These are phyloP conservation scores for Wickerhamomyces bisporus DNA, from an alignment of 805 yeast genomes.

Conservation along the genomic window DNA sequence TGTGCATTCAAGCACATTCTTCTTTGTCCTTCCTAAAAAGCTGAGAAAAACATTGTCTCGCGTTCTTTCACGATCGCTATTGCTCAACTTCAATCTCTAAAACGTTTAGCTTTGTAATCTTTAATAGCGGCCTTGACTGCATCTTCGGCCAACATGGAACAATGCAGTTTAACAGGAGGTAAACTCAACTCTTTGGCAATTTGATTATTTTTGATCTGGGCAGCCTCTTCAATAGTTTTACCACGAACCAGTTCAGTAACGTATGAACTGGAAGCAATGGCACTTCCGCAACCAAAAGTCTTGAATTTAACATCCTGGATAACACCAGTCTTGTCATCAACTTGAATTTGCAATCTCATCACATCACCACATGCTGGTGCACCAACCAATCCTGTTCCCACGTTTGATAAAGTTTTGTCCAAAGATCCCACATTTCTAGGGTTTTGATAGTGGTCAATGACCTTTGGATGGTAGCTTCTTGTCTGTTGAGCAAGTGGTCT, in stretches of 20 bases:
- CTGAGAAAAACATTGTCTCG: too few relatives aligned
- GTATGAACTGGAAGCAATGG: slow-evolving; percentile 92
- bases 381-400: slow-evolving; percentile 97
- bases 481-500: slow-evolving; percentile 22
- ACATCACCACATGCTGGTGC: slow-evolving; percentile 99
- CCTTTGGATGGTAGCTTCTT: slow-evolving; percentile 80
- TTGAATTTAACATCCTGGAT: slow-evolving; percentile 95
- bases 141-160: slow-evolving; percentile 98
- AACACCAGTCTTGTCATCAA: slow-evolving; percentile 82
- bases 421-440: slow-evolving; percentile 96
- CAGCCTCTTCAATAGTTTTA: slow-evolving; percentile 89
- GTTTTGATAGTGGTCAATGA: slow-evolving; percentile 91
- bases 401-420: slow-evolving; percentile 68
- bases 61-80: too few relatives aligned
- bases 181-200: slow-evolving; percentile 91
- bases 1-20: too few relatives aligned
- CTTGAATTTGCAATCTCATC: slow-evolving; percentile 94
- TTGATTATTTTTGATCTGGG: slow-evolving; percentile 84
- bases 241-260: slow-evolving; percentile 96
- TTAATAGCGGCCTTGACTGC: slow-evolving; percentile 96
- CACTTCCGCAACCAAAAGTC: slow-evolving; percentile 99
- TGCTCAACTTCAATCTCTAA: slow-evolving; percentile 16
- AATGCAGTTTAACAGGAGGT: slow-evolving; percentile 96
- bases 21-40: too few relatives aligned
- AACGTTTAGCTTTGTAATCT: slow-evolving; percentile 86